phyloP scores from a whole-genome alignment of 169 alveolate genomes.

The Plasmodium blacklocki region DNA sequence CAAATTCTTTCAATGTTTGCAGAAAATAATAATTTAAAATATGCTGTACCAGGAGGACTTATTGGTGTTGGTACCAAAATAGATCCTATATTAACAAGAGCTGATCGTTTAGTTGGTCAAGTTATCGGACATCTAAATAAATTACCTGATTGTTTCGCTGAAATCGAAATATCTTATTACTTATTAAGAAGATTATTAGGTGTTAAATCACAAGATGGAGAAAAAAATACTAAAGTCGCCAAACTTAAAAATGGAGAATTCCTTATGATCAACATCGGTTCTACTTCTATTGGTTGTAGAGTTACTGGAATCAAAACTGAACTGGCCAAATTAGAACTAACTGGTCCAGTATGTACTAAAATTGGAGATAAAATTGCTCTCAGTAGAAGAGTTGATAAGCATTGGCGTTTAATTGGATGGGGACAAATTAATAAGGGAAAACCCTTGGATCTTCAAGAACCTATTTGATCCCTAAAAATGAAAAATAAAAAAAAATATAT shows the following conservation, averaged over 20 bases:
- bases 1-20: slow-evolving; percentile 95
- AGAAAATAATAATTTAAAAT: slow-evolving; percentile 97
- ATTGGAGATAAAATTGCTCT: slow-evolving; percentile 98
- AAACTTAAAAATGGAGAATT: slow-evolving; percentile 97
- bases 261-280: slow-evolving; percentile 97
- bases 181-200: slow-evolving; percentile 91
- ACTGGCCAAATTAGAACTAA: slow-evolving; percentile 92
- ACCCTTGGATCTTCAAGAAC: slow-evolving; percentile 83
- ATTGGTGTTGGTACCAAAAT: slow-evolving; percentile 97
- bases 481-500: neutral
- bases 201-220: slow-evolving; percentile 91
- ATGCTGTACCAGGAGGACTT: slow-evolving; percentile 98
- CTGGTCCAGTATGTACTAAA: slow-evolving; percentile 94
- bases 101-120: slow-evolving; percentile 98
- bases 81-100: slow-evolving; percentile 98
- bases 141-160: slow-evolving; percentile 96
- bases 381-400: slow-evolving; percentile 97
- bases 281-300: slow-evolving; percentile 97
- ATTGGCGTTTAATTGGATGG: slow-evolving; percentile 99
- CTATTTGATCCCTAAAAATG: slow-evolving; percentile 30
- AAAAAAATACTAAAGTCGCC: slow-evolving; percentile 93
- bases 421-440: slow-evolving; percentile 94
- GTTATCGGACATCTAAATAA: slow-evolving; percentile 97
- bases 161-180: slow-evolving; percentile 93
- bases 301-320: slow-evolving; percentile 93